Percentiles rank a stretch among this genome's conserved stretches.
Conservation (phyloP, 2,329 filamentous ascomycete species). For the Metarhizium sp. region DNA sequence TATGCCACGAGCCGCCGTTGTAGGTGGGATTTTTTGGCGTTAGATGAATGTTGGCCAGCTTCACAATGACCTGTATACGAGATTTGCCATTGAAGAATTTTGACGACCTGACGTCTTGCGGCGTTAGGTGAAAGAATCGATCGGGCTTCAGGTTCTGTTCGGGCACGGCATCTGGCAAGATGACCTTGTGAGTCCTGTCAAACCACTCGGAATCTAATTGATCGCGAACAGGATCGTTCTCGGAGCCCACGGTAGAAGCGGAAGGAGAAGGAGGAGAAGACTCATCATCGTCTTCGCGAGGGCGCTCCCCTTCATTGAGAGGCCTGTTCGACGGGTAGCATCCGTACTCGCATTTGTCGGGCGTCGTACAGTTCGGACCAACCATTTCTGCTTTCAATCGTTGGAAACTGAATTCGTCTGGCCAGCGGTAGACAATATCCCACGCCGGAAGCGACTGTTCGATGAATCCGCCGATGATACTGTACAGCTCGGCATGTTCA, state of each 20-base stretch:
- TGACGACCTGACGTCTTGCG: slow-evolving; percentile 6
- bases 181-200: not conserved
- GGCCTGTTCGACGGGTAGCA: slow-evolving; percentile 8
- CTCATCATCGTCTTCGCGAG: not conserved
- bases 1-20: slow-evolving; percentile 42
- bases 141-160: not conserved
- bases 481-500: slow-evolving; percentile 27
- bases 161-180: not conserved
- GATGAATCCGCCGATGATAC: slow-evolving; percentile 31
- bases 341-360: slow-evolving; percentile 10
- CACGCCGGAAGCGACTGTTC: slow-evolving; percentile 33
- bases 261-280: no score
- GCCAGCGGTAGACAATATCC: slow-evolving; percentile 29
- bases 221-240: not conserved
- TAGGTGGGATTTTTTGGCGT: slow-evolving; percentile 48
- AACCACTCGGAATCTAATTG: not conserved
- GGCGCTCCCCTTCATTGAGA: not conserved
- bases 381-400: slow-evolving; percentile 14
- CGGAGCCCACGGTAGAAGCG: not conserved
- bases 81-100: slow-evolving; percentile 19
- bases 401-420: slow-evolving; percentile 14
- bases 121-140: not conserved
- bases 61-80: slow-evolving; percentile 52
- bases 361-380: slow-evolving; percentile 9
- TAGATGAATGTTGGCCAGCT: slow-evolving; percentile 52